Conservation (phyloP, 2,329 filamentous ascomycete species). For the Dactylellina parvicollis region DNA sequence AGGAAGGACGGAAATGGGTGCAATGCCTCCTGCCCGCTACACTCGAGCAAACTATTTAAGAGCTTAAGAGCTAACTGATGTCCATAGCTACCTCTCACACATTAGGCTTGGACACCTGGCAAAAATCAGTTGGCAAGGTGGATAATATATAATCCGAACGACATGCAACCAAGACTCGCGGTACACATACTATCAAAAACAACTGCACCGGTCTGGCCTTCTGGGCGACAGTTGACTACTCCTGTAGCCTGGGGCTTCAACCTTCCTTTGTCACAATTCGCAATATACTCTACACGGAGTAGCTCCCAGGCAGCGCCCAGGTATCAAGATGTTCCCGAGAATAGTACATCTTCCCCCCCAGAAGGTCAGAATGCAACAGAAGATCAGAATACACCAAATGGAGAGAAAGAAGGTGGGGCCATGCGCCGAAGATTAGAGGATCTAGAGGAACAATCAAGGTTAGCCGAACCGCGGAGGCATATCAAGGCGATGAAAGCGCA, state of each 20-base stretch:
- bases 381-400: neutral
- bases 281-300: neutral
- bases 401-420: conserved; percentile 19
- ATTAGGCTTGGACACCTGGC: neutral
- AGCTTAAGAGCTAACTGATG: neutral
- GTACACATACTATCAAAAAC: conserved; percentile 8
- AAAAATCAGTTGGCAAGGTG: neutral
- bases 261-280: neutral
- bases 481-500: conserved; percentile 36
- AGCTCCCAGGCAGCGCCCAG: neutral
- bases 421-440: conserved; percentile 49
- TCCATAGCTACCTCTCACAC: neutral
- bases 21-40: neutral
- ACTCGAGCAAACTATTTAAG: neutral
- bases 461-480: conserved; percentile 47
- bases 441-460: conserved; percentile 37
- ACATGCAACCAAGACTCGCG: conserved; percentile 14
- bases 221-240: neutral
- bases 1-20: neutral
- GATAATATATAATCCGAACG: neutral
- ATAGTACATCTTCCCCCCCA: neutral
- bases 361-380: neutral
- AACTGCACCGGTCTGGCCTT: neutral
- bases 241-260: neutral
- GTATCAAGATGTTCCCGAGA: conserved; percentile 1